Percentiles rank a stretch among this genome's conserved stretches.
phyloP scores from a whole-genome alignment of 176 grass and related monocot species.

The Eragrostis curvula region DNA sequence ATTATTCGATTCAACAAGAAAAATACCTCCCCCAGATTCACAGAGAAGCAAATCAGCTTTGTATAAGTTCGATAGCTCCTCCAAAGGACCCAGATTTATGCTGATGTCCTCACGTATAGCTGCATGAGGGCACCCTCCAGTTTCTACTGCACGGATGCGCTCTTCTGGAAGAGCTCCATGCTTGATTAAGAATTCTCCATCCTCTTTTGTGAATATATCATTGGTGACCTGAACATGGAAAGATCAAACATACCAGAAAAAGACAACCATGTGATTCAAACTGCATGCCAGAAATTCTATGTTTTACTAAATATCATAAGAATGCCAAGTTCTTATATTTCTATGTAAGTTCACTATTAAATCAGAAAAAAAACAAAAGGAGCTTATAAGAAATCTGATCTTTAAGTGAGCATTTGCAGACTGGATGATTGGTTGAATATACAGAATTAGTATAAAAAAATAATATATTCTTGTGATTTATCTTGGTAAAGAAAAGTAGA shows the following conservation, averaged over 20 bases:
- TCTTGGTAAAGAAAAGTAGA: constrained; percentile 19
- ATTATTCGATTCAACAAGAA: constrained; percentile 4
- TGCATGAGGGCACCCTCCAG: constrained; percentile 92
- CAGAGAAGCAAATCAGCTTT: constrained; percentile 93
- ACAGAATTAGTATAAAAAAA: not conserved
- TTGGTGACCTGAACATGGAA: constrained; percentile 79
- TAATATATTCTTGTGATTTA: not conserved
- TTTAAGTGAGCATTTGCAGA: not conserved
- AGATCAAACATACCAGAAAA: not conserved
- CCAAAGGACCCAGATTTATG: constrained; percentile 92
- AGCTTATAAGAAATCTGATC: not conserved
- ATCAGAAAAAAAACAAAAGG: not conserved
- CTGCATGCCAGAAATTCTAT: not conserved
- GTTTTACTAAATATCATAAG: not conserved
- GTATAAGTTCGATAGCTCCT: constrained; percentile 89
- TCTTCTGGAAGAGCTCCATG: constrained; percentile 90
- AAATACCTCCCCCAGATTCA: constrained; percentile 98
- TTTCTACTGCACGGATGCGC: constrained; percentile 87
- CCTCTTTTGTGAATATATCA: constrained; percentile 99
- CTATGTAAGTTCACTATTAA: not conserved
- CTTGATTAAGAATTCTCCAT: constrained; percentile 94
- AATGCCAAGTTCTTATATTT: not conserved
- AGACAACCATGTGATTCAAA: not conserved
- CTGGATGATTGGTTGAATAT: not conserved
- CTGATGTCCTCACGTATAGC: constrained; percentile 98